Conservation (phyloP, 139 green algal genomes). For the Chlamydomonas sp. region DNA sequence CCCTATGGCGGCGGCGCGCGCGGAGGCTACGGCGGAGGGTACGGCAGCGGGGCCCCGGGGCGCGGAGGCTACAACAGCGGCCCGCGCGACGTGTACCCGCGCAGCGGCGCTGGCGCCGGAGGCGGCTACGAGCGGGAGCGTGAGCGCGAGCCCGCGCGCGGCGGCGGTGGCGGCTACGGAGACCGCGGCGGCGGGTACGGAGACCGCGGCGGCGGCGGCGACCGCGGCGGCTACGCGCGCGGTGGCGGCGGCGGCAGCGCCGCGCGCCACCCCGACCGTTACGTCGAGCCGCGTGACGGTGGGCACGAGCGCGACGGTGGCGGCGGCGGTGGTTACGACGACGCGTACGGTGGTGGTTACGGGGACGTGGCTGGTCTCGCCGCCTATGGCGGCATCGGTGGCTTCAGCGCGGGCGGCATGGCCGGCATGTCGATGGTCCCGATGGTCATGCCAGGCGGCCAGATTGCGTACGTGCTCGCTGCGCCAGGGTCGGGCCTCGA, state of each 20-base stretch:
- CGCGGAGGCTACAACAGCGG: not conserved
- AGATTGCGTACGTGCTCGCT: conserved; percentile 20
- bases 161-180: conserved; percentile 13
- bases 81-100: not conserved
- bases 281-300: not conserved
- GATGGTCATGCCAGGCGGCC: conserved; percentile 19
- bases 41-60: conserved; percentile 6
- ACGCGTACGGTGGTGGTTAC: conserved; percentile 13
- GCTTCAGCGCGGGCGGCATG: not conserved
- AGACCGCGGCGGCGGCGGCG: conserved; percentile 13
- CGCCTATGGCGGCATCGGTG: too few relatives aligned
- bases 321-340: conserved; percentile 11
- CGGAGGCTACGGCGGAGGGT: conserved; percentile 14
- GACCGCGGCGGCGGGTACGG: not conserved
- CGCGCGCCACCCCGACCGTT: not conserved
- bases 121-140: not conserved
- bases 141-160: not conserved
- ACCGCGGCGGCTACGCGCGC: conserved; percentile 7
- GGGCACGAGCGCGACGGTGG: not conserved
- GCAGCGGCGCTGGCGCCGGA: not conserved
- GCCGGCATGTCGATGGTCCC: conserved; percentile 20
- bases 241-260: conserved; percentile 2
- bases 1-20: conserved; percentile 20
- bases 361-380: conserved; percentile 12
- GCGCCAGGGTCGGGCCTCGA: not conserved